Conservation (phyloP, 108 stramenopile species). For the Aurantiochytrium sp. region DNA sequence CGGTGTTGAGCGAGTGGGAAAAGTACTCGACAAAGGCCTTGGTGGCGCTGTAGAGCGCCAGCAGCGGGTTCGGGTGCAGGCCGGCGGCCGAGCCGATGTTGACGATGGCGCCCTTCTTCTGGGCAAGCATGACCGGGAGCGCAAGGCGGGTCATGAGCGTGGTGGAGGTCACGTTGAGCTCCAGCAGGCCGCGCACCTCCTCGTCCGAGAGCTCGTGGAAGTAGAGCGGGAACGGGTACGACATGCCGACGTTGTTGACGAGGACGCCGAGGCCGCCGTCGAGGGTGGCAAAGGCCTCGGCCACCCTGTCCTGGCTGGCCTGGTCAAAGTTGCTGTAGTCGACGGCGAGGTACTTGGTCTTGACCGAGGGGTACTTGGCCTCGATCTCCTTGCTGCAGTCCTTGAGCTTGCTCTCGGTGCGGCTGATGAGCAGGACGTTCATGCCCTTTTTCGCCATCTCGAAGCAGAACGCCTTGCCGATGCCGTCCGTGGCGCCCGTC, state of each 20-base stretch:
- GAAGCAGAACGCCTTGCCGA: slow-evolving; percentile 91
- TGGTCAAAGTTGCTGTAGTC: slow-evolving; percentile 91
- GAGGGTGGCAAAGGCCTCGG: slow-evolving; percentile 60
- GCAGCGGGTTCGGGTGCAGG: slow-evolving; percentile 75
- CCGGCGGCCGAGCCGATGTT: slow-evolving; percentile 92
- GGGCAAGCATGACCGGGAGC: slow-evolving; percentile 80
- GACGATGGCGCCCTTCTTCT: slow-evolving; percentile 83
- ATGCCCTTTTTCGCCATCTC: slow-evolving; percentile 90
- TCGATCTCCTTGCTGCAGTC: slow-evolving; percentile 81
- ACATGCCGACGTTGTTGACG: slow-evolving; percentile 97
- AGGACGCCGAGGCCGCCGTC: slow-evolving; percentile 69
- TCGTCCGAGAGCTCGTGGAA: slow-evolving; percentile 85
- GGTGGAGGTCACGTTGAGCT: slow-evolving; percentile 90
- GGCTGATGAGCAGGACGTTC: slow-evolving; percentile 86
- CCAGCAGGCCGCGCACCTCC: slow-evolving; percentile 66
- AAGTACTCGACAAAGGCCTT: slow-evolving; percentile 93
- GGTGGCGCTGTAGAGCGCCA: slow-evolving; percentile 89
- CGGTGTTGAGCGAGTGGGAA: slow-evolving; percentile 74
- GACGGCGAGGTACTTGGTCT: slow-evolving; percentile 75
- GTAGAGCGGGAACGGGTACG: slow-evolving; percentile 90
- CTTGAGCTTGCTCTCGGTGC: slow-evolving; percentile 88
- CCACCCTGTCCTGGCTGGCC: slow-evolving; percentile 65
- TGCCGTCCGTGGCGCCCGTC: slow-evolving; percentile 98
- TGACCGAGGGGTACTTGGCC: slow-evolving; percentile 61
- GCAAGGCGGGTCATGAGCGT: slow-evolving; percentile 91